Base-by-base conservation (phyloP, 1,284 basidiomycete species). In the Ganoderma meredithae region DNA sequence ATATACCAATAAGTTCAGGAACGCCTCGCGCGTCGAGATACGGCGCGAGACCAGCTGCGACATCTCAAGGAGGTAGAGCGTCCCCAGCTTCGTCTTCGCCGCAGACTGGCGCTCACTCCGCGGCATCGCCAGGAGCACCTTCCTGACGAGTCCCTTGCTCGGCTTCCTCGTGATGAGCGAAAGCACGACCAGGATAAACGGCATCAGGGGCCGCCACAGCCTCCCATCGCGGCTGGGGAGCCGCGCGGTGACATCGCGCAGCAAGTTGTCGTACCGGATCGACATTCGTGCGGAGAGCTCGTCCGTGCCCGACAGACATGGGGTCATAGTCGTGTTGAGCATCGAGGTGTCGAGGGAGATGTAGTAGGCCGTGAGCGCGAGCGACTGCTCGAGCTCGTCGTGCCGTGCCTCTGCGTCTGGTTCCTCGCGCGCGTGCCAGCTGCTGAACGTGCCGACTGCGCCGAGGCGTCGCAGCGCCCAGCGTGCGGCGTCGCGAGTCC, bases 391-490 rank as follows among this genome's bases (percentile, higher is more conserved):
- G 39, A 71, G 67, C 36, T 71, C 69, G 13, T 43, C 59, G 22
- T 63, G 62, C 22, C 22, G 62, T 3, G 61, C 64, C 5, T 65
- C 67, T 39, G 63, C 67, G 55, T 65, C 64, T 4, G 64, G 69
- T 33, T 66, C 66, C 59, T 71, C 69, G 62, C 69, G 69, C 2
- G 67, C 39, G 10, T 67, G 62, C 69, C 69, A 71, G 31, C 25
- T 64, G 36, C 58, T 64, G 40, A 68, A 70, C 36, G 52, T 27
- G 12, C 52, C 66, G 33, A 25, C 31, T 15, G 47, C 7, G 10
- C 43, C 49, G n/a, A 66, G 19, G 17, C 22, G 53, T 25, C 36
- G 41, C 31, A 68, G 53, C 3, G 47, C 31, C 6, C 59, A 44
- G 0, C 61, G 58, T 1, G 62, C 44, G 7, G 59, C 58, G 59